Conservation (phyloP, 1,139 yeast genomes). For the Diutina pseudorugosa region DNA sequence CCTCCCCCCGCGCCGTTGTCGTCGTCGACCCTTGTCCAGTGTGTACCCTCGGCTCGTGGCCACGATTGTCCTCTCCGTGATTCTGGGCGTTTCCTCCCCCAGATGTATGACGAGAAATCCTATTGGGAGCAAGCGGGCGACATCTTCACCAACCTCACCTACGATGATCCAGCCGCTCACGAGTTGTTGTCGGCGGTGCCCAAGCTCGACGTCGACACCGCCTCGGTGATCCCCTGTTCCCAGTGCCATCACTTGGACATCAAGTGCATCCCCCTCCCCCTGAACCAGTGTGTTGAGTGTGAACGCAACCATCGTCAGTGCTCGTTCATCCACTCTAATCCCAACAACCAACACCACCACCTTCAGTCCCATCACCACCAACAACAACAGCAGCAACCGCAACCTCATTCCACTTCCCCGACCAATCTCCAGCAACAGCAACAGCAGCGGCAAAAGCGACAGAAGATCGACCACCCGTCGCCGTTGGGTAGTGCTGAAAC, state of each 20-base stretch:
- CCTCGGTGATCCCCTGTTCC: not conserved
- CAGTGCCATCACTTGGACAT: constrained; percentile 1
- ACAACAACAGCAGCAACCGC: no score
- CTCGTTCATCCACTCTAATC: constrained; percentile 24
- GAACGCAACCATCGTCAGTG: constrained; percentile 57
- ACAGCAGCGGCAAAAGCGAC: constrained; percentile 19
- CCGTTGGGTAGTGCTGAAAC: constrained; percentile 13
- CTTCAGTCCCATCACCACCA: no score
- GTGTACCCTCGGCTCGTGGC: not conserved
- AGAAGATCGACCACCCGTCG: constrained; percentile 13
- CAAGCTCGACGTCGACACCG: not conserved
- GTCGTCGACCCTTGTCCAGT: not conserved
- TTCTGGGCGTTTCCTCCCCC: not conserved
- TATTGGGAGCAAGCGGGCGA: constrained; percentile 3
- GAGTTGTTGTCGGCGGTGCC: not conserved
- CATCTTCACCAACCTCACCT: not conserved
- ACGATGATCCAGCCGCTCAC: not conserved
- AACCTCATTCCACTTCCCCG: no score
- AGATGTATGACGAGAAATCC: constrained; percentile 1
- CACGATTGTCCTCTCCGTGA: not conserved
- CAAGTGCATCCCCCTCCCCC: constrained; percentile 51
- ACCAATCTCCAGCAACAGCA: no score
- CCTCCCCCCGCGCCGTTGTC: no score
- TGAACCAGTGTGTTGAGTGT: constrained; percentile 54
- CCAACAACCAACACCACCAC: not conserved